A percentile compares a stretch with the other conserved stretches of the same genome.
These are phyloP conservation scores for Coix lacrymajobi DNA, from an alignment of 176 grass and related monocot genomes.

Conservation along the genomic window DNA sequence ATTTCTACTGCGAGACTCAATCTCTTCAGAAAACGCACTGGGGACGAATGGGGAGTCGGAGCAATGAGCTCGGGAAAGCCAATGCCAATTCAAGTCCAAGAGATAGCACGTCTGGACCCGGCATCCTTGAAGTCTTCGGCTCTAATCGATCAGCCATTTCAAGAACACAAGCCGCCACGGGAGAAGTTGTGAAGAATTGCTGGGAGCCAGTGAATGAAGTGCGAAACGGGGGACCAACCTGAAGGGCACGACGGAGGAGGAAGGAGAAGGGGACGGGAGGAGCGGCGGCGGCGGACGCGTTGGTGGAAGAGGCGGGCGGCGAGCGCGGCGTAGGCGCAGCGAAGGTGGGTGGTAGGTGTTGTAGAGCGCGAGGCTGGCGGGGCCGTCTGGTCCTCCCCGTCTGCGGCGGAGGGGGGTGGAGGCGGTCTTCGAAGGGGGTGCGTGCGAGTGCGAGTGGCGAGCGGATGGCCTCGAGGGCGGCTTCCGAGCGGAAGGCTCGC, in stretches of 20 bases:
- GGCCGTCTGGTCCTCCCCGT: slow-evolving; percentile 3
- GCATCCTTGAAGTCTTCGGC: slow-evolving; percentile 48
- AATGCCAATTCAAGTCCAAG: slow-evolving; percentile 77
- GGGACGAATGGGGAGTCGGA: slow-evolving; percentile 53
- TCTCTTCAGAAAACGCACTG: slow-evolving; percentile 29
- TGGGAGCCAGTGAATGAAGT: not conserved
- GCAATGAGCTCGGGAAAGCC: slow-evolving; percentile 71
- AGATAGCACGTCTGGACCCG: slow-evolving; percentile 68
- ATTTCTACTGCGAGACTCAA: slow-evolving; percentile 1
- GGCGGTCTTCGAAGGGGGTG: not conserved
- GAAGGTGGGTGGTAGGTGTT: slow-evolving; percentile 94
- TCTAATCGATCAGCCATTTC: slow-evolving; percentile 29
- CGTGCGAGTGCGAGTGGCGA: slow-evolving; percentile 22
- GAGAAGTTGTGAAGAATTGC: too few species aligned
- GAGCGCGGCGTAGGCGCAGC: slow-evolving; percentile 67
- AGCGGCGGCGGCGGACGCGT: slow-evolving; percentile 30
- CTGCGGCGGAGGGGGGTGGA: not conserved
- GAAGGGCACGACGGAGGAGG: slow-evolving; percentile 73
- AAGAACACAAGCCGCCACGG: slow-evolving; percentile 11
- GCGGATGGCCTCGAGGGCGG: slow-evolving; percentile 51
- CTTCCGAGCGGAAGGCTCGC: slow-evolving; percentile 60
- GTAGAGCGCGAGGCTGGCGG: slow-evolving; percentile 62
- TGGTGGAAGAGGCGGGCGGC: slow-evolving; percentile 69
- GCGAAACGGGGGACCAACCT: slow-evolving; percentile 32
- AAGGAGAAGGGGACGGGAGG: slow-evolving; percentile 72